These are phyloP conservation scores for Fusarium sp. DNA, from an alignment of 2,329 filamentous ascomycete species.

Conservation along the genomic window DNA sequence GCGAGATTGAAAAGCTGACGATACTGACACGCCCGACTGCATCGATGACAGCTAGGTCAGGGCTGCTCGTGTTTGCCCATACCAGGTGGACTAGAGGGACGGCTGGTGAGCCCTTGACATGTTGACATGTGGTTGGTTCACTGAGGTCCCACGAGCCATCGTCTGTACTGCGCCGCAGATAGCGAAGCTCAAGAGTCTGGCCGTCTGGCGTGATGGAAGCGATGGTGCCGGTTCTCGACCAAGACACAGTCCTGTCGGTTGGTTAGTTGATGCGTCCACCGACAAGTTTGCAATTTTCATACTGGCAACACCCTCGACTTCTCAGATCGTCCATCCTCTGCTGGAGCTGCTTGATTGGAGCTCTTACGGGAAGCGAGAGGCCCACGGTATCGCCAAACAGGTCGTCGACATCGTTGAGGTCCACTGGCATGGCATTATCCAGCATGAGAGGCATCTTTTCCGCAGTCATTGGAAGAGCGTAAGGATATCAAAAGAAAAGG, in stretches of 20 bases:
- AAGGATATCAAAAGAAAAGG: constrained; percentile 33
- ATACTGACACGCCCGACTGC: constrained; percentile 81
- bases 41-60: constrained; percentile 87
- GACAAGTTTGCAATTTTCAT: constrained; percentile 49
- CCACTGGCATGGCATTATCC: constrained; percentile 57
- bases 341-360: constrained; percentile 69
- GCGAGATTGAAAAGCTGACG: constrained; percentile 73
- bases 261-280: constrained; percentile 20
- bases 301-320: constrained; percentile 83
- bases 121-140: constrained; percentile 72
- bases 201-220: constrained; percentile 82
- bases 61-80: constrained; percentile 78
- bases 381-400: constrained; percentile 79
- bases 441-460: constrained; percentile 58
- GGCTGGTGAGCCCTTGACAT: constrained; percentile 70
- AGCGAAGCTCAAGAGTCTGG: constrained; percentile 75
- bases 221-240: constrained; percentile 89
- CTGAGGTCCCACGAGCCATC: constrained; percentile 82
- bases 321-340: constrained; percentile 82
- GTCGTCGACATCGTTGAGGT: constrained; percentile 74
- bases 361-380: constrained; percentile 61
- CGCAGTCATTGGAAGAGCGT: constrained; percentile 46
- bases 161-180: constrained; percentile 74
- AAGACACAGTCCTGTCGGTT: constrained; percentile 75
- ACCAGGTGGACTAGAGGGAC: constrained; percentile 81